phyloP scores from a whole-genome alignment of 805 yeast genomes.

The Scheffersomyces coipomensis region DNA sequence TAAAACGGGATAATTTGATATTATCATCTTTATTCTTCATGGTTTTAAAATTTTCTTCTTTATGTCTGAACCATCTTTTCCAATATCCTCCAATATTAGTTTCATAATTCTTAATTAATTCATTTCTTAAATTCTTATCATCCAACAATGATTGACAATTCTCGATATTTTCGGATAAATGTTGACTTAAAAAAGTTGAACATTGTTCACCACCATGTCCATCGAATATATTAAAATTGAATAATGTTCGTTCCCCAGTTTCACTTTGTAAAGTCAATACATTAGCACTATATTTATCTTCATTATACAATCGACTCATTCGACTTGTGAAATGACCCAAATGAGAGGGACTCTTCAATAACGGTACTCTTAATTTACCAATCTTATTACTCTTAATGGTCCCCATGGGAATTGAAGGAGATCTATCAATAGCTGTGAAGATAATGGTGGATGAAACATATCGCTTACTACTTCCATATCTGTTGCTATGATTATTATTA shows the following conservation, averaged over 20 bases:
- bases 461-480: constrained; percentile 2
- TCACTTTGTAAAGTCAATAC: constrained; percentile 40
- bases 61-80: constrained; percentile 66
- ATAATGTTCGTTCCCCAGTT: constrained; percentile 25
- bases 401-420: constrained; percentile 7
- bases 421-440: constrained; percentile 25
- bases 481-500: too few species aligned
- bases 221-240: constrained; percentile 79
- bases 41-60: constrained; percentile 26
- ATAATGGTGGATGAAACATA: constrained; percentile 20
- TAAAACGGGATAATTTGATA: constrained; percentile 12
- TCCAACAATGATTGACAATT: constrained; percentile 23
- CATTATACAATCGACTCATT: constrained; percentile 74
- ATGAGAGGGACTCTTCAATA: constrained; percentile 64
- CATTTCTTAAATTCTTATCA: constrained; percentile 30
- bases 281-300: constrained; percentile 73
- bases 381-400: constrained; percentile 9
- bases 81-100: constrained; percentile 78
- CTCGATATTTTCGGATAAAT: constrained; percentile 57
- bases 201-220: constrained; percentile 93
- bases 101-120: constrained; percentile 54
- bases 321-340: constrained; percentile 80
- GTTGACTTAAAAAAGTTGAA: constrained; percentile 53
- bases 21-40: constrained; percentile 19
- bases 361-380: constrained; percentile 48